Evolutionary conservation across 129 eudicot genomes (phyloP).

Genomic region (carrot (Daucus carota)): DNA sequence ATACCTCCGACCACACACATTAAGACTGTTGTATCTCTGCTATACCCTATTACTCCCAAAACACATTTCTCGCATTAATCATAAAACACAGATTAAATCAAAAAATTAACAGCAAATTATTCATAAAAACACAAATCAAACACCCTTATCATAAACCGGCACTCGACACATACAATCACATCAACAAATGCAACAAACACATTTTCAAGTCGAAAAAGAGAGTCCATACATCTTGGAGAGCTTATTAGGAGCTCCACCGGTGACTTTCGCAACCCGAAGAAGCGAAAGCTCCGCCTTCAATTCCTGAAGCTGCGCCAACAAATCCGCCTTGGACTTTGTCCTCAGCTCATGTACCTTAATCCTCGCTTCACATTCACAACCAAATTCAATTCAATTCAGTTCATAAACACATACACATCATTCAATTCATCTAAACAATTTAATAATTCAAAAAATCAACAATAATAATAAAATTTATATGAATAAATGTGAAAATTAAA

Average conservation of each 20-base stretch:
- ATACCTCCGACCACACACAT: neutral
- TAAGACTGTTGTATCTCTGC: too few species aligned
- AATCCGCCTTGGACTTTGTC: constrained; percentile 45
- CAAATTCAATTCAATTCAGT: neutral
- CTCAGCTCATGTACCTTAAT: constrained; percentile 77
- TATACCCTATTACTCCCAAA: too few species aligned
- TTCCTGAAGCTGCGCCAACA: constrained; percentile 57
- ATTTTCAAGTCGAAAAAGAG: too few species aligned
- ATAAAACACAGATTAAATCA: too few species aligned
- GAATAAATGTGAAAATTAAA: too few species aligned
- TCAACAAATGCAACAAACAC: neutral
- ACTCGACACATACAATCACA: neutral
- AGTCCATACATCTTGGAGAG: constrained; percentile 51
- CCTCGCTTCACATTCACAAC: constrained; percentile 29
- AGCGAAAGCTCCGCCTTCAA: constrained; percentile 60
- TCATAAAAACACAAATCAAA: too few species aligned
- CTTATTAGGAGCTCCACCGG: constrained; percentile 83
- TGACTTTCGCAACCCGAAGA: constrained; percentile 79
- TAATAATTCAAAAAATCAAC: neutral
- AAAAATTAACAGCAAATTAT: too few species aligned
- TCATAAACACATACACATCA: too few species aligned
- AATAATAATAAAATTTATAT: too few species aligned
- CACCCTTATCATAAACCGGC: too few species aligned
- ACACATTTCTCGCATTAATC: too few species aligned
- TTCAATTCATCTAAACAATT: neutral